Percentiles rank a stretch among this genome's conserved stretches.
These are phyloP conservation scores for Lactarius trivialis DNA, from an alignment of 768 basidiomycete genomes.

Conservation along the genomic window DNA sequence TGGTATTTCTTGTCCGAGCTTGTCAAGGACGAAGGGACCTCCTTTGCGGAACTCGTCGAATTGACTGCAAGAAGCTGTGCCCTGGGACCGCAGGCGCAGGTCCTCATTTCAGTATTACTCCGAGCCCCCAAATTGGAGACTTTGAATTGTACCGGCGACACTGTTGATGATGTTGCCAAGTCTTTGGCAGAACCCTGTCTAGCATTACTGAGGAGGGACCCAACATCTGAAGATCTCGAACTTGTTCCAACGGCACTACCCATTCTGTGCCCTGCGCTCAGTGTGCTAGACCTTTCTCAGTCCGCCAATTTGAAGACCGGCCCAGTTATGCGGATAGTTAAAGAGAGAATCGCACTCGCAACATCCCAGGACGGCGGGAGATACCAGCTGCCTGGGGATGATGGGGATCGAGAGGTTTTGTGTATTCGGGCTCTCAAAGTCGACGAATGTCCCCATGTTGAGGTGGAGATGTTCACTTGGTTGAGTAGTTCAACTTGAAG, in stretches of 20 bases:
- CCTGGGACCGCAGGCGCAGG: not conserved
- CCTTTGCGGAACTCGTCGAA: slow-evolving; percentile 15
- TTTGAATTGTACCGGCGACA: slow-evolving; percentile 5
- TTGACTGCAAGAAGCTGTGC: slow-evolving; percentile 1
- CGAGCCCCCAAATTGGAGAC: slow-evolving; percentile 2
- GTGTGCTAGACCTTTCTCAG: slow-evolving; percentile 15
- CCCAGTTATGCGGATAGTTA: slow-evolving; percentile 20
- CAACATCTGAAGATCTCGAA: not conserved
- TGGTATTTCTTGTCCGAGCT: not conserved
- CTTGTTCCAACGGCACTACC: slow-evolving; percentile 4
- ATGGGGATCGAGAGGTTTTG: slow-evolving; percentile 4
- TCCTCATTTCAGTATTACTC: not conserved
- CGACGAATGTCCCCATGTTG: slow-evolving; percentile 20
- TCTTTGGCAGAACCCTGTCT: not conserved
- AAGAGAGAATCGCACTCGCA: slow-evolving; percentile 8
- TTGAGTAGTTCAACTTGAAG: too few relatives aligned
- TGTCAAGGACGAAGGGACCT: slow-evolving; percentile 9
- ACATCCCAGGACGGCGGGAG: slow-evolving; percentile 1
- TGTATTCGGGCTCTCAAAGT: slow-evolving; percentile 11
- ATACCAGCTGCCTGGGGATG: not conserved
- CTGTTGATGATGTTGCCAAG: slow-evolving; percentile 4
- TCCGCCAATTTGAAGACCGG: slow-evolving; percentile 14
- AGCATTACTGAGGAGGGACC: not conserved
- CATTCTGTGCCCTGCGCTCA: slow-evolving; percentile 19
- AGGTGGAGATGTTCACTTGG: slow-evolving; percentile 21